Conservation (phyloP, 352 stramenopile genomes). For the Hyaloperonospora arabidopsidis region DNA sequence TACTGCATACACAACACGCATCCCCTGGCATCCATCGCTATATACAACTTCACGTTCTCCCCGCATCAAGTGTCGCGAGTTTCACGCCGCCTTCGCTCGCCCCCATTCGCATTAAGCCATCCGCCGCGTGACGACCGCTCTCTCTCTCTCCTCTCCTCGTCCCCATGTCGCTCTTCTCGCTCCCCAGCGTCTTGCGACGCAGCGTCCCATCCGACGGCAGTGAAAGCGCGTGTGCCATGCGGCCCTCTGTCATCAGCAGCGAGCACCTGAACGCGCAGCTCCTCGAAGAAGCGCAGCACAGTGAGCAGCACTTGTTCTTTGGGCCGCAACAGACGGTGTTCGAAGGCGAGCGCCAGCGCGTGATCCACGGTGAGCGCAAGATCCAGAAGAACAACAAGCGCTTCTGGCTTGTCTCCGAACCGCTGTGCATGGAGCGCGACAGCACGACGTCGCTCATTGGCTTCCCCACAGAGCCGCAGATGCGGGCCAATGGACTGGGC, state of each 20-base stretch:
- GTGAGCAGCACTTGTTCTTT: constrained; percentile 78
- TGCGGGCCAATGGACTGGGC: constrained; percentile 30
- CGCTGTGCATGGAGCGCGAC: constrained; percentile 68
- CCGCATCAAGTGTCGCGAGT: constrained; percentile 3
- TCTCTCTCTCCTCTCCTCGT: not conserved
- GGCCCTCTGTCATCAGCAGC: constrained; percentile 59
- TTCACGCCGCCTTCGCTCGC: constrained; percentile 3
- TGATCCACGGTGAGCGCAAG: constrained; percentile 82
- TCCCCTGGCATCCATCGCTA: not conserved
- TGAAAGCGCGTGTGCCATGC: constrained; percentile 32
- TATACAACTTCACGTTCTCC: constrained; percentile 3
- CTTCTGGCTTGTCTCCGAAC: constrained; percentile 83
- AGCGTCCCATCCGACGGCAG: constrained; percentile 46
- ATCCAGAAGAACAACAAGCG: constrained; percentile 78
- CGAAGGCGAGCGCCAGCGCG: constrained; percentile 67
- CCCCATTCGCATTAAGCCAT: constrained; percentile 30
- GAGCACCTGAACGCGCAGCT: constrained; percentile 70
- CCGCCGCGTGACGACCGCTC: constrained; percentile 9
- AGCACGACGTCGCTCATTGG: constrained; percentile 71
- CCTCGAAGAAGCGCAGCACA: constrained; percentile 46
- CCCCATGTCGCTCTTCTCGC: constrained; percentile 73
- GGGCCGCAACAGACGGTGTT: constrained; percentile 64
- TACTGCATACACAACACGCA: no score
- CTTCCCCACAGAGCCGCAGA: constrained; percentile 37
- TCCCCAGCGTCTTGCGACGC: constrained; percentile 59